A percentile compares a stretch with the other conserved stretches of the same genome.
Evolutionary conservation across 768 basidiomycete genomes (phyloP).

Genomic region (Daedalea quercina): DNA sequence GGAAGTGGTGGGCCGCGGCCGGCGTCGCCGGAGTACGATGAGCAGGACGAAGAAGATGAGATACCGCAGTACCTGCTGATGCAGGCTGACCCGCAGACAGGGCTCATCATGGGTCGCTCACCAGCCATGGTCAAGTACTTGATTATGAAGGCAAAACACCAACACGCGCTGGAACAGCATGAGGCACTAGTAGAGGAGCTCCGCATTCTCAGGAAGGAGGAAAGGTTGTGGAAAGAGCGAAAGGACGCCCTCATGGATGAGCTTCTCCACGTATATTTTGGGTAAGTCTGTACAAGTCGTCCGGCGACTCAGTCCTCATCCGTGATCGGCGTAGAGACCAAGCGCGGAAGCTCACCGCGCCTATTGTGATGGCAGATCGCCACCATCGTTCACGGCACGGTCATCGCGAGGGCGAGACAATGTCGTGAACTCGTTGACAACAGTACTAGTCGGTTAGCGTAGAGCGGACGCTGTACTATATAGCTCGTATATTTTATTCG

Average conservation of each 20-base stretch:
- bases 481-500: too few relatives aligned
- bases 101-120: slow-evolving; percentile 63
- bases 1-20: slow-evolving; percentile 14
- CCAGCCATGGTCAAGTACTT: slow-evolving; percentile 68
- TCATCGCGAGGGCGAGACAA: not conserved
- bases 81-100: slow-evolving; percentile 49
- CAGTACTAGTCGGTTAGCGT: too few relatives aligned
- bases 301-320: not conserved
- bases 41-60: slow-evolving; percentile 33
- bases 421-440: not conserved
- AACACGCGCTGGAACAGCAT: slow-evolving; percentile 62
- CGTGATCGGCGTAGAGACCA: slow-evolving; percentile 4
- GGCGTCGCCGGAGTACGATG: slow-evolving; percentile 19
- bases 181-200: slow-evolving; percentile 61
- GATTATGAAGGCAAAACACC: slow-evolving; percentile 71
- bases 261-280: slow-evolving; percentile 42
- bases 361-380: slow-evolving; percentile 14
- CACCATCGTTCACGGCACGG: not conserved
- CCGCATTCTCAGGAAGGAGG: slow-evolving; percentile 44
- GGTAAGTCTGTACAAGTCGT: slow-evolving; percentile 29
- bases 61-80: slow-evolving; percentile 49
- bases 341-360: slow-evolving; percentile 16
- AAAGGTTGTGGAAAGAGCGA: slow-evolving; percentile 43
- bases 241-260: slow-evolving; percentile 60
- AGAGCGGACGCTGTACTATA: too few relatives aligned